Percentiles rank a stretch among this genome's conserved stretches.
These are phyloP conservation scores for Tolypocladium guangdongense DNA, from an alignment of 2,329 filamentous ascomycete genomes.

Conservation along the genomic window DNA sequence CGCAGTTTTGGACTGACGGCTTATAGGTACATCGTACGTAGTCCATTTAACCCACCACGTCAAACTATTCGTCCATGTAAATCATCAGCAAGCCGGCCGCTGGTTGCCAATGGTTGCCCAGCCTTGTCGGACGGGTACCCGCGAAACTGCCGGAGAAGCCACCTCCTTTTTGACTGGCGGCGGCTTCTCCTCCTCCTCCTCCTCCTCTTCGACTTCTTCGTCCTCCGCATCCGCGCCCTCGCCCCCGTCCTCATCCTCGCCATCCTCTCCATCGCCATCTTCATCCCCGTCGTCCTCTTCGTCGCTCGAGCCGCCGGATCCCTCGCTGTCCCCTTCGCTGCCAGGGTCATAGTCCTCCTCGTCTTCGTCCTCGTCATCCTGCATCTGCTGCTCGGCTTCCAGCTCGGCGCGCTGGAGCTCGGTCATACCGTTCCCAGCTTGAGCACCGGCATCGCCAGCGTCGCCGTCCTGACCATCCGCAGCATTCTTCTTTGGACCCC, in stretches of 20 bases:
- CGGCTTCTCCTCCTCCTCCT: constrained; percentile 6
- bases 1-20: neutral
- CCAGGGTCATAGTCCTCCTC: constrained; percentile 59
- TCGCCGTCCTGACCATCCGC: constrained; percentile 27
- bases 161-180: constrained; percentile 5
- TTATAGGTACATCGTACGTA: too few species aligned
- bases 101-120: constrained; percentile 19
- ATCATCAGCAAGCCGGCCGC: constrained; percentile 11
- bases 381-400: constrained; percentile 41
- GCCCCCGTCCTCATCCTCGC: constrained; percentile 23
- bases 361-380: constrained; percentile 52
- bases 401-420: constrained; percentile 38
- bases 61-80: constrained; percentile 22
- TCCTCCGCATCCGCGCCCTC: constrained; percentile 11
- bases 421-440: constrained; percentile 29
- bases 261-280: constrained; percentile 29
- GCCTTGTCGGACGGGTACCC: constrained; percentile 14
- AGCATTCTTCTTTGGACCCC: constrained; percentile 32
- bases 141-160: constrained; percentile 1
- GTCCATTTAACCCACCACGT: constrained; percentile 12
- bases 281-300: constrained; percentile 43
- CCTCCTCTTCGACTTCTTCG: constrained; percentile 7
- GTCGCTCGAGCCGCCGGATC: constrained; percentile 38
- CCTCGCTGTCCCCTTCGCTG: constrained; percentile 48
- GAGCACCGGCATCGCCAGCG: constrained; percentile 14